Percentiles rank a stretch among this genome's conserved stretches.
Evolutionary conservation across 352 stramenopile species (phyloP).

Genomic region (Elongisporangium undulatum): DNA sequence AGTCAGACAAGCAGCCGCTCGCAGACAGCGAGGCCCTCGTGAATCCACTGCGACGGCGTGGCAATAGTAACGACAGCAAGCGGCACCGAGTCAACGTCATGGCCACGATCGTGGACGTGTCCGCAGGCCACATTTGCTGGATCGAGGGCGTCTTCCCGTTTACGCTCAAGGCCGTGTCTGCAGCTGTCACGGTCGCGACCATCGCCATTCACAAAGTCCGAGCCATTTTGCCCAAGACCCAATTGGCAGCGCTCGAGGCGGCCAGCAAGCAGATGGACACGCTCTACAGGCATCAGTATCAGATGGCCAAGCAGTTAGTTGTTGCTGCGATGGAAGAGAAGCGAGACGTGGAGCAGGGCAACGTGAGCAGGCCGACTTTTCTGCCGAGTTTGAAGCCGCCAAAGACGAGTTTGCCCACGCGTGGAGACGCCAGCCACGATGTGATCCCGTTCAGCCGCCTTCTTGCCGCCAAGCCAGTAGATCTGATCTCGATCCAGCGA

Average conservation of each 20-base stretch:
- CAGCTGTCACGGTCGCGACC: conserved; percentile 30
- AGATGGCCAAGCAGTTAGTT: conserved; percentile 28
- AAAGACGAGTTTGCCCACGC: background rate
- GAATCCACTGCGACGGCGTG: conserved; percentile 4
- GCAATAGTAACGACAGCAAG: background rate
- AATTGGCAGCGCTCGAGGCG: conserved; percentile 21
- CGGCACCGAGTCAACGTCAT: conserved; percentile 21
- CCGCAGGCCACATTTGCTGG: conserved; percentile 51
- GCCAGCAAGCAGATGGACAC: conserved; percentile 14
- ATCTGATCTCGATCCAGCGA: conserved; percentile 2
- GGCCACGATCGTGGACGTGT: conserved; percentile 48
- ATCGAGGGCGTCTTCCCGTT: conserved; percentile 32
- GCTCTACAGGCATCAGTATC: conserved; percentile 30
- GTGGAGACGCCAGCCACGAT: background rate
- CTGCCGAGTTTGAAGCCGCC: conserved; percentile 17
- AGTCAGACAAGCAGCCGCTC: background rate
- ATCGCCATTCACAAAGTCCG: conserved; percentile 47
- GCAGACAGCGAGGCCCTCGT: background rate
- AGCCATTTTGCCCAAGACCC: conserved; percentile 33
- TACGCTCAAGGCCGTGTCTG: conserved; percentile 40
- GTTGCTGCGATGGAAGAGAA: conserved; percentile 52
- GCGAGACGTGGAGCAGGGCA: conserved; percentile 15
- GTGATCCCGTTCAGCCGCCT: background rate
- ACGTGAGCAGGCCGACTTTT: conserved; percentile 9
- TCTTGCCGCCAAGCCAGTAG: background rate